A percentile compares a stretch with the other conserved stretches of the same genome.
These are phyloP conservation scores for Termitomyces sp. DNA, from an alignment of 768 basidiomycete species.

Conservation along the genomic window DNA sequence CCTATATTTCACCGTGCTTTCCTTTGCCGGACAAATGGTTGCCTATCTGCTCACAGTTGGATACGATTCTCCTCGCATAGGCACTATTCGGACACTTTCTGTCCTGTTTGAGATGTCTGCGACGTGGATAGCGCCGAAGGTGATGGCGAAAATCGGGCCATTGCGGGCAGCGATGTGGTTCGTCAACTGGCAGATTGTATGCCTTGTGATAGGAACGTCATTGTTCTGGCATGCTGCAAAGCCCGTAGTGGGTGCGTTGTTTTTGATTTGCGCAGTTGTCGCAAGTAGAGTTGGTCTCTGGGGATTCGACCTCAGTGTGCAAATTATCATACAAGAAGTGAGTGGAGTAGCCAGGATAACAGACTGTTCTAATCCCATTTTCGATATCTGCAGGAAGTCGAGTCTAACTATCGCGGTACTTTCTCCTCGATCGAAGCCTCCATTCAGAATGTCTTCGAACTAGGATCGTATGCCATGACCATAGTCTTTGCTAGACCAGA, in stretches of 20 bases:
- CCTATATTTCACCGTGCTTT: constrained; percentile 27
- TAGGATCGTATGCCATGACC: constrained; percentile 20
- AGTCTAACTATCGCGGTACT: constrained; percentile 14
- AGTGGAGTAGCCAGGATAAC: not conserved
- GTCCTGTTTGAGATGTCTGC: constrained; percentile 22
- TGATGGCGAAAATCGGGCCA: constrained; percentile 19
- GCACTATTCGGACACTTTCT: constrained; percentile 16
- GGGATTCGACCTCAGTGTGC: constrained; percentile 25
- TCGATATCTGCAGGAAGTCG: constrained; percentile 14
- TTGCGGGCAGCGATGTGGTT: constrained; percentile 25
- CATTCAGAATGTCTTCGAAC: constrained; percentile 22
- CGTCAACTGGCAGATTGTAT: constrained; percentile 22
- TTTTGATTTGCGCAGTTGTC: constrained; percentile 18
- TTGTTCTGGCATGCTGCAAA: constrained; percentile 12
- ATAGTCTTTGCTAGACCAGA: constrained; percentile 21
- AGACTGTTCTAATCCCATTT: not conserved
- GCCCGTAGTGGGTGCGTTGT: constrained; percentile 11
- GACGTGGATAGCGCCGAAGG: constrained; percentile 22
- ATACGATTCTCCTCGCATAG: constrained; percentile 19
- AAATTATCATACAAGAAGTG: constrained; percentile 23
- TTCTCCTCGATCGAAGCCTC: constrained; percentile 24
- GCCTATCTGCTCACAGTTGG: constrained; percentile 21
- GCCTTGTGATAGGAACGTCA: constrained; percentile 14
- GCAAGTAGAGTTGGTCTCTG: constrained; percentile 24
- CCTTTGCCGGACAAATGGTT: constrained; percentile 23